Percentiles rank a stretch among this genome's conserved stretches.
Evolutionary conservation across 768 basidiomycete species (phyloP).

Genomic region (Amylocystis lapponica): DNA sequence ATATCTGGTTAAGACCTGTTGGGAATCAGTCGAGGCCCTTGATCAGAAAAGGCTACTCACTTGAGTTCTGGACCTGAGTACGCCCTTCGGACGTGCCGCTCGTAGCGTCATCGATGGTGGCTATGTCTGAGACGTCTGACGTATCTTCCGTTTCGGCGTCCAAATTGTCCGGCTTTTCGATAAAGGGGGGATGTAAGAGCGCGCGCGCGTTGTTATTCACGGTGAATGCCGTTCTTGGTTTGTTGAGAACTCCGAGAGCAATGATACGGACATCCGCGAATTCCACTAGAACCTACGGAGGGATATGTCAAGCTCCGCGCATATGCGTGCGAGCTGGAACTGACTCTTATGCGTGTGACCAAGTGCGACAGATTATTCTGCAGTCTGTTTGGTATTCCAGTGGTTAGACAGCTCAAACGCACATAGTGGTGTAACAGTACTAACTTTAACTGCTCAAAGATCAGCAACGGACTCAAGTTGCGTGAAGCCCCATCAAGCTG

Average conservation of each 20-base stretch:
- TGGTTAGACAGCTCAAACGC: not conserved
- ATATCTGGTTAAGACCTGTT: slow-evolving; percentile 19
- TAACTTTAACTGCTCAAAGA: slow-evolving; percentile 79
- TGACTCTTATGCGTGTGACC: slow-evolving; percentile 59
- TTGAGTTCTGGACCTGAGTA: too few relatives aligned
- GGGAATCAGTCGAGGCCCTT: too few relatives aligned
- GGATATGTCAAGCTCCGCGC: not conserved
- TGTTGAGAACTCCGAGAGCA: slow-evolving; percentile 60
- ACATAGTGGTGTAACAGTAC: too few relatives aligned
- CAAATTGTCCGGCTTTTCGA: too few relatives aligned
- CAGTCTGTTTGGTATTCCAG: slow-evolving; percentile 35
- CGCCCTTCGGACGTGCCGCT: too few relatives aligned
- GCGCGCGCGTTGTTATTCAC: slow-evolving; percentile 65
- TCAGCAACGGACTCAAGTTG: slow-evolving; percentile 54
- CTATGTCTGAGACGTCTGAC: too few relatives aligned
- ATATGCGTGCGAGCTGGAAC: slow-evolving; percentile 16
- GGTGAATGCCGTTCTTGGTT: slow-evolving; percentile 47
- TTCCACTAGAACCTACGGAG: slow-evolving; percentile 56
- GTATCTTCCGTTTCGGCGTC: too few relatives aligned
- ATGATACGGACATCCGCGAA: slow-evolving; percentile 69
- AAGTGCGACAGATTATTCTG: slow-evolving; percentile 67
- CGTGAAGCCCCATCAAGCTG: slow-evolving; percentile 64
- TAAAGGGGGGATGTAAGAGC: slow-evolving; percentile 66
- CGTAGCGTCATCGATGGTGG: too few relatives aligned
- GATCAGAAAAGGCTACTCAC: too few relatives aligned